These are phyloP conservation scores for Trypanosomatidae sp. DNA, from an alignment of 208 protist species.

Conservation along the genomic window DNA sequence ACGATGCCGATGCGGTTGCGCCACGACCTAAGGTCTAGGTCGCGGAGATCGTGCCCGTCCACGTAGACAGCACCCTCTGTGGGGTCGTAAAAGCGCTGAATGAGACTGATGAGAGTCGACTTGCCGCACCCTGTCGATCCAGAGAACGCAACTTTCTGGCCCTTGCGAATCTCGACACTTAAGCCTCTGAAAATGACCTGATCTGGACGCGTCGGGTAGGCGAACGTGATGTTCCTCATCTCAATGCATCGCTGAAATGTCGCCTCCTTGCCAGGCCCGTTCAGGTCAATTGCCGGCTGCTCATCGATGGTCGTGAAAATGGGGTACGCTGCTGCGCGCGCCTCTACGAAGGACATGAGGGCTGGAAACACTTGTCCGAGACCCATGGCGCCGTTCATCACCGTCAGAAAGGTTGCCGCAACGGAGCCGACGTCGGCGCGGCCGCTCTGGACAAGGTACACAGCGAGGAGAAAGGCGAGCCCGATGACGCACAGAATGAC, in stretches of 20 bases:
- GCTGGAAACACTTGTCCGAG: slow-evolving; percentile 62
- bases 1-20: slow-evolving; percentile 77
- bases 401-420: slow-evolving; percentile 52
- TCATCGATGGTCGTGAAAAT: slow-evolving; percentile 85
- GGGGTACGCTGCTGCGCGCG: slow-evolving; percentile 65
- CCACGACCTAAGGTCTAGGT: slow-evolving; percentile 54
- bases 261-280: slow-evolving; percentile 31
- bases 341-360: slow-evolving; percentile 63
- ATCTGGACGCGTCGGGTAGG: slow-evolving; percentile 82
- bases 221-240: slow-evolving; percentile 67
- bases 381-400: slow-evolving; percentile 63
- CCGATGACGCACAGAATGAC: slow-evolving; percentile 52
- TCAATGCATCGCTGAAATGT: slow-evolving; percentile 47
- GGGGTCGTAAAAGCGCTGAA: slow-evolving; percentile 90
- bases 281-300: slow-evolving; percentile 53
- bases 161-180: slow-evolving; percentile 56
- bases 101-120: slow-evolving; percentile 68
- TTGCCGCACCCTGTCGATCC: slow-evolving; percentile 84
- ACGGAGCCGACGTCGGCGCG: slow-evolving; percentile 52
- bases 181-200: slow-evolving; percentile 64
- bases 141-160: slow-evolving; percentile 80
- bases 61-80: slow-evolving; percentile 47
- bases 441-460: slow-evolving; percentile 57
- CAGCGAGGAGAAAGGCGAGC: slow-evolving; percentile 61
- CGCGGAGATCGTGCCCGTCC: slow-evolving; percentile 67